A percentile compares a stretch with the other conserved stretches of the same genome.
These are phyloP conservation scores for Basidiobolus heterosporus DNA, from an alignment of 371 early-diverging fungal species.

Conservation along the genomic window DNA sequence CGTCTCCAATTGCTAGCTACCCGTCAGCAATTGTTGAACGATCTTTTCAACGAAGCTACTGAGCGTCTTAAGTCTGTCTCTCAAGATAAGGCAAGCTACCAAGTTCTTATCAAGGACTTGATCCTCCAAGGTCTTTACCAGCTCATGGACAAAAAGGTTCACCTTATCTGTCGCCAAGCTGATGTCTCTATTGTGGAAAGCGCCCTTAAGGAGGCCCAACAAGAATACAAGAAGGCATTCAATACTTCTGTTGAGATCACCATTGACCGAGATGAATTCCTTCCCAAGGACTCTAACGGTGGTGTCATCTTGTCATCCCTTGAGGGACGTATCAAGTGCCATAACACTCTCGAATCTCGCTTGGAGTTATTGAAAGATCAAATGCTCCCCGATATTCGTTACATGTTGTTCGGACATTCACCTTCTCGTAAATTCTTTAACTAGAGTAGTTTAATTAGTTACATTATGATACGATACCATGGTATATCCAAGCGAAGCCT, in stretches of 20 bases:
- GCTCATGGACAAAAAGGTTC: constrained; percentile 63
- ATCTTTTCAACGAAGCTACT: constrained; percentile 49
- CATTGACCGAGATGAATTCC: constrained; percentile 11
- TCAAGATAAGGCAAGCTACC: constrained; percentile 32
- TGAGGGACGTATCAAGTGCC: constrained; percentile 60
- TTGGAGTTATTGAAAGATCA: constrained; percentile 56
- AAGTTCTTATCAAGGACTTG: constrained; percentile 41
- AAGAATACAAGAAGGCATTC: constrained; percentile 38
- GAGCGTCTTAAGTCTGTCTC: constrained; percentile 30
- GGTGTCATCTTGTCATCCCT: constrained; percentile 70
- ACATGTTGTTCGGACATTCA: not conserved
- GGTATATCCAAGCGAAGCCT: too few relatives aligned
- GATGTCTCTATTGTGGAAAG: constrained; percentile 47
- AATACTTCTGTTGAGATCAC: constrained; percentile 18
- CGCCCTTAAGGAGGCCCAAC: constrained; percentile 35
- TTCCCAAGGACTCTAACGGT: constrained; percentile 37
- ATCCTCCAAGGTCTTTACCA: constrained; percentile 66
- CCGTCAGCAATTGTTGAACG: constrained; percentile 71
- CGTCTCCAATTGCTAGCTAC: constrained; percentile 74
- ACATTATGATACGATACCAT: too few relatives aligned
- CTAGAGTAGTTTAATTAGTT: not conserved
- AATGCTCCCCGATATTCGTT: constrained; percentile 1
- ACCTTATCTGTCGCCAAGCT: constrained; percentile 47
- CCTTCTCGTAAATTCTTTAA: constrained; percentile 1
- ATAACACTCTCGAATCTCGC: constrained; percentile 83